Conservation (phyloP, 169 alveolate genomes). For the Amoebophrya sp. region DNA sequence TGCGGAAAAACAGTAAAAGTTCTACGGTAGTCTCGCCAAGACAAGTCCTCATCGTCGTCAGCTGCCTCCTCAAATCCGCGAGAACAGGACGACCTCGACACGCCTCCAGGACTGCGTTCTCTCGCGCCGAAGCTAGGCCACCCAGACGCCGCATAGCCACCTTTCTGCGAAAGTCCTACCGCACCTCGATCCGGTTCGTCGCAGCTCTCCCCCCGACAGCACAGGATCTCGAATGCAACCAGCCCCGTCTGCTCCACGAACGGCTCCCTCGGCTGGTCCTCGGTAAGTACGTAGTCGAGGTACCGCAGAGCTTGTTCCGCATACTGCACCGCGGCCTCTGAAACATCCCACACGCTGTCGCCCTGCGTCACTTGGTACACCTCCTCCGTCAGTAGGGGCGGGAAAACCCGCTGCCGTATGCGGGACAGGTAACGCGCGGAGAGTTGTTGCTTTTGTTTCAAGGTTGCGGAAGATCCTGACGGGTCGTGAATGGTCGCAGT, state of each 20-base stretch:
- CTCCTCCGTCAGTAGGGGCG: neutral
- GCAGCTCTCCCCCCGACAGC: neutral
- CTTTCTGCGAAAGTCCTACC: no score
- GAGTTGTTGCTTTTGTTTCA: no score
- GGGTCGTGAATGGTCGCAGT: no score
- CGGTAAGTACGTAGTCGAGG: no score
- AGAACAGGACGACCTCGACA: neutral
- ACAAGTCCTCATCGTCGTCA: neutral
- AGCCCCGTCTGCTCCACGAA: neutral
- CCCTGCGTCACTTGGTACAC: neutral
- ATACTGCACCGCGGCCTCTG: neutral
- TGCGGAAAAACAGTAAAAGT: no score
- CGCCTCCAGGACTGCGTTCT: no score
- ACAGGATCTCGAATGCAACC: neutral
- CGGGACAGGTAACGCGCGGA: no score
- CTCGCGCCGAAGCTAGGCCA: no score
- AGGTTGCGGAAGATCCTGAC: no score
- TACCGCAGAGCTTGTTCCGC: neutral
- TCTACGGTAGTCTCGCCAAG: neutral
- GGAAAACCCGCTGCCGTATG: no score
- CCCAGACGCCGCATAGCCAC: no score
- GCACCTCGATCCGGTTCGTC: no score
- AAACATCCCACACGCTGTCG: neutral
- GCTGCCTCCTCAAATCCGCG: neutral
- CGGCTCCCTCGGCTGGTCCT: neutral